Conservation (phyloP, 805 yeast genomes). For the Wickerhamiella lipophila region DNA sequence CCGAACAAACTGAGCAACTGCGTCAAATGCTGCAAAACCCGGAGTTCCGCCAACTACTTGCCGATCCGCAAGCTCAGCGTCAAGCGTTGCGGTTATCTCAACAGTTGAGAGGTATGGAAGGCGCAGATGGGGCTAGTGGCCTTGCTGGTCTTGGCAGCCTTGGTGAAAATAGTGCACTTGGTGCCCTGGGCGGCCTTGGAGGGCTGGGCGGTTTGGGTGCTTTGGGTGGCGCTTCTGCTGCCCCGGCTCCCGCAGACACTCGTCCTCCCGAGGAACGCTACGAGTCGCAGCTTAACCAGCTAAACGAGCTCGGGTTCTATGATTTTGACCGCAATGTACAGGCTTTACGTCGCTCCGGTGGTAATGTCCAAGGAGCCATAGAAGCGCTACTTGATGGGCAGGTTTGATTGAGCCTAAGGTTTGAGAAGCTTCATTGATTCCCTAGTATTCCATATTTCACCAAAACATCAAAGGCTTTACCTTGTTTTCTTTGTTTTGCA, state of each 20-base stretch:
- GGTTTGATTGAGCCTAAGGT: too few relatives aligned
- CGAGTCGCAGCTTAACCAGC: constrained; percentile 56
- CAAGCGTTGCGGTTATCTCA: constrained; percentile 55
- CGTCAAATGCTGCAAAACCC: constrained; percentile 78
- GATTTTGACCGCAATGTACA: constrained; percentile 86
- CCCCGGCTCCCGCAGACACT: constrained; percentile 32
- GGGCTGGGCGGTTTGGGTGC: constrained; percentile 10
- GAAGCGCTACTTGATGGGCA: constrained; percentile 66
- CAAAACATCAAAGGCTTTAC: too few relatives aligned
- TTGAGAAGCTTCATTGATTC: too few relatives aligned
- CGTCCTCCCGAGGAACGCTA: constrained; percentile 74
- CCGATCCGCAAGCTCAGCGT: constrained; percentile 78
- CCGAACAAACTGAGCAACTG: constrained; percentile 63
- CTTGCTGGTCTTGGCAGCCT: constrained; percentile 23
- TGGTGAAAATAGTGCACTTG: constrained; percentile 21
- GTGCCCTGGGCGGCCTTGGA: constrained; percentile 16
- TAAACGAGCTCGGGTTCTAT: constrained; percentile 74
- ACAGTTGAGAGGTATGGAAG: constrained; percentile 34
- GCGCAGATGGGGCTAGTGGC: constrained; percentile 24
- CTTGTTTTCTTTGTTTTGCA: too few relatives aligned
- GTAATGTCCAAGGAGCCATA: constrained; percentile 92
- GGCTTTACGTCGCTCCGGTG: constrained; percentile 90
- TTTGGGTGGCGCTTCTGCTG: constrained; percentile 35
- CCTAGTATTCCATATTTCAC: too few relatives aligned
- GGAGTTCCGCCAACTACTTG: constrained; percentile 60